Evolutionary conservation across 768 basidiomycete genomes (phyloP), one percentile per base, ranked within the genome.

Genomic region (Lyophyllum shimeji): DNA sequence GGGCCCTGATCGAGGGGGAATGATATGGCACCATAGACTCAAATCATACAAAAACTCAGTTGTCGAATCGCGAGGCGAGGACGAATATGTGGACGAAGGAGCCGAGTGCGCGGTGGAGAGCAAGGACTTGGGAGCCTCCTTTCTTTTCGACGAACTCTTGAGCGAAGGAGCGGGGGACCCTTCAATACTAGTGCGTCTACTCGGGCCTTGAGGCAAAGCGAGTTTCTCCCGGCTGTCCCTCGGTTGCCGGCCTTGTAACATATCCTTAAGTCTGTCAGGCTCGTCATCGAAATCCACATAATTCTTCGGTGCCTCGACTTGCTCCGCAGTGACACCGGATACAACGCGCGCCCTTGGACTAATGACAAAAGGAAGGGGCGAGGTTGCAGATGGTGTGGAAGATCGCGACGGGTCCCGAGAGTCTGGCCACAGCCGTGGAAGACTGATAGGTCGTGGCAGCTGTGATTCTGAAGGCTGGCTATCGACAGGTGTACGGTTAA

Each of bases 261-360:
- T 76, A 33, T 84, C 86, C 65, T 88, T 90, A 58, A 93, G 75
- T 60, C 84, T 86, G 52, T 85, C 86, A 1, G 86, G 77, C 64
- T 93, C 91, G 43, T 91, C 88, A 2, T 93, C 91, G 54, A 85
- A 90, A 65, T 93, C 92, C 1, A 92, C 86, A 63, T 82, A 86
- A 60, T 84, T 90, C 71, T 82, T 90, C 0, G 89, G 84, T 0
- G 90, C 91, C 66, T 92, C 87, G 0, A 82, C 89, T 56, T 81
- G 81, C 57, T 90, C 87, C 8, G 74, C 74, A 7, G 83, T 89
- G 4, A 93, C 71, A 11, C 84, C 86, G n/a, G 90, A 87, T 1
- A 90, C 87, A 5, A 87, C 79, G 5, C 82, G 78, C 17, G 87
- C 79, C 49, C 84, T 81, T 24, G 79, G 71, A n/a, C 80, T 70